Evolutionary conservation across 1,139 yeast genomes (phyloP).

Genomic region (Yarrowia galli): DNA sequence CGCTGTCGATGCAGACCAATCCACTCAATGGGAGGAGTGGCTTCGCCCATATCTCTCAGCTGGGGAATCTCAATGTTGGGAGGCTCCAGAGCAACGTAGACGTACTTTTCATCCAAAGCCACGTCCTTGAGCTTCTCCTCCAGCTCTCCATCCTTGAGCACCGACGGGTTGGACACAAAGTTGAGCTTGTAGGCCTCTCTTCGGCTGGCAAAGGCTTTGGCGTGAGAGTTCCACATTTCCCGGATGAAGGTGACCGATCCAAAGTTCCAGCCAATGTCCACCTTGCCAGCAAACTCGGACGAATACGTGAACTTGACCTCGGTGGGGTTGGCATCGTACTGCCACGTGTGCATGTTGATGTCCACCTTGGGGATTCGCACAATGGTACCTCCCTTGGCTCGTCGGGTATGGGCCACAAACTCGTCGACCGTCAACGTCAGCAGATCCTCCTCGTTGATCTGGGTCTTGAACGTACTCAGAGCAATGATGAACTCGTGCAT

Average conservation of each 20-base stretch:
- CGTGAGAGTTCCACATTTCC: constrained; percentile 89
- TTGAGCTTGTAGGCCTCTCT: constrained; percentile 51
- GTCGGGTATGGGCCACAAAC: constrained; percentile 39
- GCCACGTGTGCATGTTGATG: constrained; percentile 79
- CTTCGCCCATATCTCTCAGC: constrained; percentile 88
- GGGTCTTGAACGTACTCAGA: constrained; percentile 59
- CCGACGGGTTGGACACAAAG: constrained; percentile 42
- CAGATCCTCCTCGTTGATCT: constrained; percentile 58
- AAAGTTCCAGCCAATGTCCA: constrained; percentile 90
- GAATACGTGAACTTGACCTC: constrained; percentile 69
- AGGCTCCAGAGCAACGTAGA: constrained; percentile 70
- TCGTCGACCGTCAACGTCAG: constrained; percentile 57
- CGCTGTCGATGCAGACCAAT: constrained; percentile 88
- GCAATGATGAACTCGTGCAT: constrained; percentile 58
- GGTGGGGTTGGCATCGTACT: constrained; percentile 55
- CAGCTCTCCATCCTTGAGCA: constrained; percentile 48
- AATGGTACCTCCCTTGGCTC: constrained; percentile 78
- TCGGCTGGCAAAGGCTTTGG: constrained; percentile 61
- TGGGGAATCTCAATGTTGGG: constrained; percentile 91
- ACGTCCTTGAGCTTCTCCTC: constrained; percentile 70
- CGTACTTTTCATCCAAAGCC: constrained; percentile 62
- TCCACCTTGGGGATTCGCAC: constrained; percentile 78
- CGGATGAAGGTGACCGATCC: constrained; percentile 91
- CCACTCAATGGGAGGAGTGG: constrained; percentile 98
- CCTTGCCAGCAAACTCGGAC: constrained; percentile 84